Conservation (phyloP, 2,329 filamentous ascomycete species). For the Penicillium carneum region DNA sequence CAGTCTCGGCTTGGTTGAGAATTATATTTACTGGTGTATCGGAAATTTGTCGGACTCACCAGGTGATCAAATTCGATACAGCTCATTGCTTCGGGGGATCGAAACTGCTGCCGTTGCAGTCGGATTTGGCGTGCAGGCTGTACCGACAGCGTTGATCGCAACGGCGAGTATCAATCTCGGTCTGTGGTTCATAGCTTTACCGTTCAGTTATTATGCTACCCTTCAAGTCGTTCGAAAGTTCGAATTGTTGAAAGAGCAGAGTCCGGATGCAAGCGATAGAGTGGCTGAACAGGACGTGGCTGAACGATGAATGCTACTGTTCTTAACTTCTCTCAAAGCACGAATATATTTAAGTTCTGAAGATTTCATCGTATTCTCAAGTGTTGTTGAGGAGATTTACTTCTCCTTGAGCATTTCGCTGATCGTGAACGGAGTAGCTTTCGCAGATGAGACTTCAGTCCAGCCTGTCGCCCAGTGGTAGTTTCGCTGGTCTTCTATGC, state of each 20-base stretch:
- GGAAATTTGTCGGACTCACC: conserved; percentile 55
- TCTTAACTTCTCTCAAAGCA: not conserved
- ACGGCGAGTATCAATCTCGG: conserved; percentile 56
- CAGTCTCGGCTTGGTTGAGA: conserved; percentile 52
- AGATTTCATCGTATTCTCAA: not conserved
- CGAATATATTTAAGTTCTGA: too few species aligned
- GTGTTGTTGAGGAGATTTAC: not conserved
- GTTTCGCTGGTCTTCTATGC: too few species aligned
- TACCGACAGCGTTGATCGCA: conserved; percentile 53
- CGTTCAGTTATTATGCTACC: conserved; percentile 57
- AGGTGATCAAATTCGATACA: conserved; percentile 56
- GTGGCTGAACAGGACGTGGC: not conserved
- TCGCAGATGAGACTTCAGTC: not conserved
- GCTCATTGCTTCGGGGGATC: conserved; percentile 53
- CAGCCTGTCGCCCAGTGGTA: not conserved
- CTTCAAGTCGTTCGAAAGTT: conserved; percentile 53
- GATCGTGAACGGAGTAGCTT: too few species aligned
- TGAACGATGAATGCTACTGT: not conserved
- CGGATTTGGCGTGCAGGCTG: conserved; percentile 56
- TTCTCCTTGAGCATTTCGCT: too few species aligned
- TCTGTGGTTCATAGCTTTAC: conserved; percentile 54
- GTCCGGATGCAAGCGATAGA: not conserved
- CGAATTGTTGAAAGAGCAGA: conserved; percentile 20
- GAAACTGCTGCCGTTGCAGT: conserved; percentile 54
- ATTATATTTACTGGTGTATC: conserved; percentile 59